These are phyloP conservation scores for Chaetomium sp. DNA, from an alignment of 2,329 filamentous ascomycete species.

Conservation along the genomic window DNA sequence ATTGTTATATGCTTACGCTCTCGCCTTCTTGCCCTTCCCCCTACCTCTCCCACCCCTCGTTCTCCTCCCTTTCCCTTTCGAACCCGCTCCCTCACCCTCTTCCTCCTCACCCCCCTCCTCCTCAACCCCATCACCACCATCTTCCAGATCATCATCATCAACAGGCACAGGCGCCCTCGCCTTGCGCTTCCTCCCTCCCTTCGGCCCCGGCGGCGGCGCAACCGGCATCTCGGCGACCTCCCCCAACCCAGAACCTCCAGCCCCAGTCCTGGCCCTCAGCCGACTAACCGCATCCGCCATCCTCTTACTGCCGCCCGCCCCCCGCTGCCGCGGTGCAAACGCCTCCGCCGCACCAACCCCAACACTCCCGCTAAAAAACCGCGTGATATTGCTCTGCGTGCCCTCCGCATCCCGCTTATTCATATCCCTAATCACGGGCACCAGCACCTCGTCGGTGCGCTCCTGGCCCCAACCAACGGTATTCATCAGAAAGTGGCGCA, in stretches of 20 bases:
- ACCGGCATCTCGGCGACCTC: conserved; percentile 30
- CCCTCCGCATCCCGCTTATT: conserved; percentile 85
- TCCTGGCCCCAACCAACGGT: conserved; percentile 94
- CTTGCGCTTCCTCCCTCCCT: conserved; percentile 41
- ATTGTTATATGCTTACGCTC: conserved; percentile 24
- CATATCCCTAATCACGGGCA: conserved; percentile 95
- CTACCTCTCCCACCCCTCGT: conserved; percentile 32
- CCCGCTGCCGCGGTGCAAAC: conserved; percentile 37
- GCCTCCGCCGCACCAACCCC: conserved; percentile 36
- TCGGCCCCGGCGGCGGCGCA: conserved; percentile 28
- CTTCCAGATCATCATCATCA: conserved; percentile 13
- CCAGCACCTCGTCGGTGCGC: conserved; percentile 90
- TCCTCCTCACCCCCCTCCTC: conserved; percentile 19
- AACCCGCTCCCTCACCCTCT: conserved; percentile 18
- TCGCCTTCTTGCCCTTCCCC: conserved; percentile 37
- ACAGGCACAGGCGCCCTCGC: conserved; percentile 30
- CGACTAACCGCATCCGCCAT: conserved; percentile 41
- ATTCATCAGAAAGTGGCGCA: conserved; percentile 81
- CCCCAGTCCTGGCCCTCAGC: conserved; percentile 35
- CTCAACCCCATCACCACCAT: conserved; percentile 14
- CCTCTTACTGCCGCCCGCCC: conserved; percentile 36
- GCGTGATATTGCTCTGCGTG: conserved; percentile 95
- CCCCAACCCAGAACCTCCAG: conserved; percentile 16
- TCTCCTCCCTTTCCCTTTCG: conserved; percentile 24
- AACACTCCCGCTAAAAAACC: conserved; percentile 77